These are phyloP conservation scores for Myochromella boudieri DNA, from an alignment of 768 basidiomycete species.

Conservation along the genomic window DNA sequence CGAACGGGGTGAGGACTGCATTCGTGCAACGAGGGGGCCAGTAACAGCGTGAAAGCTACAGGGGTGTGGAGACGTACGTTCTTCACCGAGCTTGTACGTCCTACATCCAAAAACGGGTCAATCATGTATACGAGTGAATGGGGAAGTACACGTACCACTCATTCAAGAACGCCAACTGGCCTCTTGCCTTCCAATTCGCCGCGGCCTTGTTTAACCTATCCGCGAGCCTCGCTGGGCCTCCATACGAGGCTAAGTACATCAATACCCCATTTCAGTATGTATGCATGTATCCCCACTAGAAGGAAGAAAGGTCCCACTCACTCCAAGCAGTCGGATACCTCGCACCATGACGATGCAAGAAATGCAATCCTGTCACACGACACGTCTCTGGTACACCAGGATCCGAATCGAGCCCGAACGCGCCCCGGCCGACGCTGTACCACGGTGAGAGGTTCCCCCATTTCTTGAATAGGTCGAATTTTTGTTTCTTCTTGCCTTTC, in stretches of 20 bases:
- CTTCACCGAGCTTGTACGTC: constrained; percentile 90
- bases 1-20: constrained; percentile 85
- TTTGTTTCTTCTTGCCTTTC: constrained; percentile 25
- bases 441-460: constrained; percentile 90
- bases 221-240: constrained; percentile 60
- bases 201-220: constrained; percentile 54
- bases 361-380: constrained; percentile 69
- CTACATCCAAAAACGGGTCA: constrained; percentile 32
- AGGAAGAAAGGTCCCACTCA: constrained; percentile 33
- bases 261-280: background rate
- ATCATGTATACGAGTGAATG: background rate
- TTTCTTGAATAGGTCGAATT: constrained; percentile 68
- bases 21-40: background rate
- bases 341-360: constrained; percentile 83
- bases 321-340: constrained; percentile 67
- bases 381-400: constrained; percentile 73
- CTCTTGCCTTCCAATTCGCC: constrained; percentile 61
- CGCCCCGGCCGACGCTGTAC: constrained; percentile 67
- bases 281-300: too few species aligned
- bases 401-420: constrained; percentile 73
- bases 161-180: constrained; percentile 74
- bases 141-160: constrained; percentile 71
- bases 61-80: constrained; percentile 44
- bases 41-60: background rate
- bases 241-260: constrained; percentile 47